phyloP scores from a whole-genome alignment of 1,139 yeast genomes.

The Blastobotrys niveus region DNA sequence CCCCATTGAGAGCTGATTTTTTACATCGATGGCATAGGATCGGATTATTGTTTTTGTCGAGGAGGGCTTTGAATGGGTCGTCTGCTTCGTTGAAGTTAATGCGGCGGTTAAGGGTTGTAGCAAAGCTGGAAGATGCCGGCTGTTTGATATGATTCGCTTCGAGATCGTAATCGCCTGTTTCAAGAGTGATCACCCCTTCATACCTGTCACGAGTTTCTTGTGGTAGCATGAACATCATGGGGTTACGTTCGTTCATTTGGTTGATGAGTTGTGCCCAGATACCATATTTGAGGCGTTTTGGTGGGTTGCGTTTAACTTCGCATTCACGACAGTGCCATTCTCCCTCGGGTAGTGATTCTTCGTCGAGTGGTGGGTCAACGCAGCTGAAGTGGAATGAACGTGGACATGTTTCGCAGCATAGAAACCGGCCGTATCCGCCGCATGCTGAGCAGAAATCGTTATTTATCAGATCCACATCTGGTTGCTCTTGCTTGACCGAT shows the following conservation, averaged over 20 bases:
- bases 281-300: conserved; percentile 31
- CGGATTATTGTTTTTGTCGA: conserved; percentile 60
- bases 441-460: conserved; percentile 89
- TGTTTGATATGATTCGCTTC: conserved; percentile 32
- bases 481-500: too few relatives aligned
- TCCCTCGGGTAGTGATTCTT: conserved; percentile 70
- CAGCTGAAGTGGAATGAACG: conserved; percentile 87
- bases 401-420: conserved; percentile 94
- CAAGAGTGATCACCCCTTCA: conserved; percentile 63
- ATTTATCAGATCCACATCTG: conserved; percentile 36
- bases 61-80: conserved; percentile 51
- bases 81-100: conserved; percentile 38
- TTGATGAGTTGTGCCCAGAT: conserved; percentile 62
- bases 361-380: conserved; percentile 83
- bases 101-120: conserved; percentile 4
- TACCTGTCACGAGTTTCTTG: conserved; percentile 63
- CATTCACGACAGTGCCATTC: conserved; percentile 90
- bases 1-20: conserved; percentile 53
- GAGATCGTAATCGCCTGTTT: conserved; percentile 66
- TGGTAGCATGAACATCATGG: conserved; percentile 71
- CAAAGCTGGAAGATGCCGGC: conserved; percentile 5
- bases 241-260: conserved; percentile 54
- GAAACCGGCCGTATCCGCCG: conserved; percentile 79
- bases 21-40: conserved; percentile 74
- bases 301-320: conserved; percentile 32